A percentile compares a stretch with the other conserved stretches of the same genome.
Evolutionary conservation across 257 asterid species (phyloP).

Genomic region (Coffea eugenioides): DNA sequence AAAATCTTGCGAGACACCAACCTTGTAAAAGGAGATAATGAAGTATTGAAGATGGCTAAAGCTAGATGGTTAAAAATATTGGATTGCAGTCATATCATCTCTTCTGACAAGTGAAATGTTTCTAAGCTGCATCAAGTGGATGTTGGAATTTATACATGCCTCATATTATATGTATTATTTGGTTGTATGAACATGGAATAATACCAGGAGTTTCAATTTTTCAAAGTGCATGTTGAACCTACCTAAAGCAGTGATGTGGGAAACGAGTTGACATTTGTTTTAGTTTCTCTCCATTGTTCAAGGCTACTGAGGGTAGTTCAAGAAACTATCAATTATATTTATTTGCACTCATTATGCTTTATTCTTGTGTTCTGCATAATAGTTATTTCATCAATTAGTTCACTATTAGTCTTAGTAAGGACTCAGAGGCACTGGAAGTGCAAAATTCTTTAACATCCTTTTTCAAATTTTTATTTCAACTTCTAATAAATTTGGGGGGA

Average conservation of each 20-base stretch:
- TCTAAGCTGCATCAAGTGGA: neutral
- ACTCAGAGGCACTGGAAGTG: neutral
- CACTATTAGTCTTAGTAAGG: neutral
- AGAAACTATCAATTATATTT: neutral
- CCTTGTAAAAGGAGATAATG: neutral
- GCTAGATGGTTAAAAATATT: neutral
- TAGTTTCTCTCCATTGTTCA: neutral
- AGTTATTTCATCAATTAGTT: neutral
- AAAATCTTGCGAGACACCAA: neutral
- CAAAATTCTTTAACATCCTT: neutral
- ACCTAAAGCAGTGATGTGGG: neutral
- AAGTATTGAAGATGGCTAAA: neutral
- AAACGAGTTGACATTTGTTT: neutral
- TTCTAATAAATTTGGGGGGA: neutral
- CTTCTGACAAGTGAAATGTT: neutral
- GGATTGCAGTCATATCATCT: neutral
- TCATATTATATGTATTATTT: neutral
- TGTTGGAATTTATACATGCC: neutral
- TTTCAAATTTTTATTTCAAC: neutral
- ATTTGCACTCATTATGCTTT: neutral
- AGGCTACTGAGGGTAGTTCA: neutral
- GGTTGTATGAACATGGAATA: neutral
- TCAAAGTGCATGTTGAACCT: neutral
- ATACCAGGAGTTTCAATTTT: neutral
- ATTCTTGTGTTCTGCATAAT: neutral